Conservation (phyloP, 192 early-diverging fungal genomes). For the Podila epigama region DNA sequence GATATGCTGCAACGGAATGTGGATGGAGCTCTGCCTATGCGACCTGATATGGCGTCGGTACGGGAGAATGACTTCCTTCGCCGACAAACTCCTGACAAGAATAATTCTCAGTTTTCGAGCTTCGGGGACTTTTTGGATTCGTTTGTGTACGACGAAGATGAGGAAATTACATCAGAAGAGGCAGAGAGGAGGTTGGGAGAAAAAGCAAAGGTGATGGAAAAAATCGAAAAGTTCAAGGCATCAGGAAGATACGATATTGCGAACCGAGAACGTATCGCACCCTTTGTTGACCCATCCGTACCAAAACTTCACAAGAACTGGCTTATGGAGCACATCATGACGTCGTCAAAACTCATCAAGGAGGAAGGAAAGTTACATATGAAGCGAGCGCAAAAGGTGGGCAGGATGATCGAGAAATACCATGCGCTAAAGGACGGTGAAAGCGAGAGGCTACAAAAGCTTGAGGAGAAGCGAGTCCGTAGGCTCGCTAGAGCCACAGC, state of each 20-base stretch:
- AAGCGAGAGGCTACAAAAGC: conserved; percentile 52
- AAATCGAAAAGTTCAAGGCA: conserved; percentile 51
- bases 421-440: conserved; percentile 64
- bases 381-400: conserved; percentile 55
- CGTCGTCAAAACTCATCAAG: conserved; percentile 47
- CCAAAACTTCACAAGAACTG: conserved; percentile 53
- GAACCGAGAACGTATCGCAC: conserved; percentile 28
- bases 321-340: conserved; percentile 51
- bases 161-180: conserved; percentile 62
- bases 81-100: conserved; percentile 4
- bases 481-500: conserved; percentile 72
- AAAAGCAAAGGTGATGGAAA: conserved; percentile 51
- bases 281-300: conserved; percentile 47
- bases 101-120: conserved; percentile 14
- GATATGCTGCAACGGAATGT: conserved; percentile 55
- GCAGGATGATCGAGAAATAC: conserved; percentile 60
- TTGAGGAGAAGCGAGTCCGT: conserved; percentile 54
- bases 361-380: conserved; percentile 49
- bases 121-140: conserved; percentile 58
- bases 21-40: conserved; percentile 21
- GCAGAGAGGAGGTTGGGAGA: conserved; percentile 36
- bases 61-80: conserved; percentile 16
- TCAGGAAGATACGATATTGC: conserved; percentile 54
- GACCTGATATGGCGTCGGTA: conserved; percentile 1
- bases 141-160: conserved; percentile 68